phyloP scores from a whole-genome alignment of 2,329 filamentous ascomycete species.

The Davidsoniella eucalypti region DNA sequence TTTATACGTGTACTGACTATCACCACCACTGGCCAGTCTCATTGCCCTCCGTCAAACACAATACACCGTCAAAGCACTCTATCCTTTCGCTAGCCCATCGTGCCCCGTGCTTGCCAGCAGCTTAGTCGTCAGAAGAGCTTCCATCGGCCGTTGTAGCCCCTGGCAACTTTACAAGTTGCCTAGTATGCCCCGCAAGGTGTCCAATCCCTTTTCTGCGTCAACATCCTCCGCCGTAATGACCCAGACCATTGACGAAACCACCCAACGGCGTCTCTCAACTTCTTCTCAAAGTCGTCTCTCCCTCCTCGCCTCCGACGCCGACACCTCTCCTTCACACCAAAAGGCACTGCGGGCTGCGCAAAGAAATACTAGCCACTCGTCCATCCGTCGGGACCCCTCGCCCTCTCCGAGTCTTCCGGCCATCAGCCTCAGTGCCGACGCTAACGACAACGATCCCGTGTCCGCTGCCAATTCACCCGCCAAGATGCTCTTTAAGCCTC shows the following conservation, averaged over 20 bases:
- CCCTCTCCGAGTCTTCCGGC: conserved; percentile 10
- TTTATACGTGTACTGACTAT: no score
- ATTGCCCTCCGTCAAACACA: no score
- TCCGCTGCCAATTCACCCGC: conserved; percentile 26
- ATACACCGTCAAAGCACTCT: no score
- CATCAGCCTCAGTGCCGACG: conserved; percentile 10
- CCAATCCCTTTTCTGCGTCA: conserved; percentile 4
- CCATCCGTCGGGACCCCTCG: conserved; percentile 7
- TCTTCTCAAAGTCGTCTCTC: conserved; percentile 5
- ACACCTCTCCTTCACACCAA: conserved; percentile 1
- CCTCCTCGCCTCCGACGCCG: conserved; percentile 5
- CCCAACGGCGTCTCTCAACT: conserved; percentile 3
- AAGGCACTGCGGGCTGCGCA: conserved; percentile 2
- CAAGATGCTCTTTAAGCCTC: conserved; percentile 71
- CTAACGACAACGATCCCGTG: conserved; percentile 3
- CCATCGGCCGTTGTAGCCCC: no score
- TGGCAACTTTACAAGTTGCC: no score
- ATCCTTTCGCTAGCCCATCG: no score
- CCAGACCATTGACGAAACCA: conserved; percentile 5
- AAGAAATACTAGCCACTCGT: conserved; percentile 1
- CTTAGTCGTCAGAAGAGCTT: no score
- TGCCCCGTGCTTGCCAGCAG: no score
- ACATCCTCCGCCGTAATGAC: conserved; percentile 5
- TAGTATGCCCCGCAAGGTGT: conserved; percentile 9
- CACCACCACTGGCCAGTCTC: no score